Conservation (phyloP, 441 rosid species). For the Erysimum pusillum region DNA sequence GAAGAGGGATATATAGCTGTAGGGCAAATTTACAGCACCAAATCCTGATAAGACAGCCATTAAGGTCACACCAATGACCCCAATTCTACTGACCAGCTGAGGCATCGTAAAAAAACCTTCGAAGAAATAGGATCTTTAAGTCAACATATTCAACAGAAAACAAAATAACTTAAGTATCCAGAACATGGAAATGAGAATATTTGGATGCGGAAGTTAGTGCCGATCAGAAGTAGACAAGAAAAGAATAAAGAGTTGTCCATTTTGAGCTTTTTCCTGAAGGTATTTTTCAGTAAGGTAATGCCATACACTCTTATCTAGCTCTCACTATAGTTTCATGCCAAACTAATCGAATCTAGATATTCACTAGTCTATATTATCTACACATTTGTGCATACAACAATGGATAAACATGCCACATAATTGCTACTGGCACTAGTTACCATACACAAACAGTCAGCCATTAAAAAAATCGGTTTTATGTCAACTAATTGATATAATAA, state of each 20-base stretch:
- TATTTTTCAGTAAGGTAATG: not conserved
- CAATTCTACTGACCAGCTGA: constrained; percentile 97
- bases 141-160: constrained; percentile 7
- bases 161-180: constrained; percentile 17
- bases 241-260: constrained; percentile 2
- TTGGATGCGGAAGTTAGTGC: constrained; percentile 18
- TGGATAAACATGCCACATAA: not conserved
- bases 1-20: constrained; percentile 96
- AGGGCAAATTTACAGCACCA: constrained; percentile 98
- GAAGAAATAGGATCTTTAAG: constrained; percentile 41
- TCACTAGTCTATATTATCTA: not conserved
- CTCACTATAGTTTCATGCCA: not conserved
- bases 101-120: constrained; percentile 94
- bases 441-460: constrained; percentile 2
- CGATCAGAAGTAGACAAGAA: constrained; percentile 19
- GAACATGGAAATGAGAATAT: not conserved
- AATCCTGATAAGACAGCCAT: constrained; percentile 99
- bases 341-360: not conserved
- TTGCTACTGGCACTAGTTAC: not conserved
- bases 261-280: constrained; percentile 11
- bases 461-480: not conserved
- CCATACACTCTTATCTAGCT: not conserved
- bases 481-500: not conserved
- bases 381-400: not conserved
- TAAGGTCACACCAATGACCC: constrained; percentile 97